A percentile compares a stretch with the other conserved stretches of the same genome.
Evolutionary conservation across 192 early-diverging fungal genomes (phyloP).

Genomic region (Gorgonomyces haynaldii): DNA sequence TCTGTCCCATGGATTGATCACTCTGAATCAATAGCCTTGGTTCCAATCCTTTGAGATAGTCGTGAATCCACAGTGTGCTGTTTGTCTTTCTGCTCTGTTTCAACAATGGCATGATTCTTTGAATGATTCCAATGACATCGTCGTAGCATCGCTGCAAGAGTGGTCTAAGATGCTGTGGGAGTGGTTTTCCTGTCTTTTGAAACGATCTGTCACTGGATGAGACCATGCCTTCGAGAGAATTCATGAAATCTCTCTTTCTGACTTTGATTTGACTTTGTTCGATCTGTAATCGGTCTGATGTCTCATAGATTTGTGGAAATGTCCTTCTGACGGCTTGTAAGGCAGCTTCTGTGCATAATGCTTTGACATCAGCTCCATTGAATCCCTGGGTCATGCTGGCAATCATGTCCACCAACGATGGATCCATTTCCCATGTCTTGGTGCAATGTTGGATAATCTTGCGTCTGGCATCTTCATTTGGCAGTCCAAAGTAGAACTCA

Average conservation of each 20-base stretch:
- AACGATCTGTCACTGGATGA: not conserved
- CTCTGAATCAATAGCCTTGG: constrained; percentile 55
- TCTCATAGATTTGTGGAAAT: constrained; percentile 60
- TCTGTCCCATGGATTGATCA: constrained; percentile 46
- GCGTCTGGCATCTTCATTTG: constrained; percentile 38
- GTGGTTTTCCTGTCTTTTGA: not conserved
- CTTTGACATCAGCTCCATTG: constrained; percentile 57
- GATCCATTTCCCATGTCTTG: constrained; percentile 36
- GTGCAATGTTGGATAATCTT: constrained; percentile 58
- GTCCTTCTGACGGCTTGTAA: constrained; percentile 52
- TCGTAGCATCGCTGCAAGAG: not conserved
- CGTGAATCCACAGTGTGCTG: not conserved
- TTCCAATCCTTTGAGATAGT: constrained; percentile 24
- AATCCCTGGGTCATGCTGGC: constrained; percentile 49
- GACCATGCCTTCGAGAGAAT: not conserved
- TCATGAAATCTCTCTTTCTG: constrained; percentile 40
- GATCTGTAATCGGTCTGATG: constrained; percentile 37
- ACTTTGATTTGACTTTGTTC: constrained; percentile 38
- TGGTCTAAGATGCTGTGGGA: constrained; percentile 2
- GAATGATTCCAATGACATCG: constrained; percentile 12
- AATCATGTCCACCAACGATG: constrained; percentile 31
- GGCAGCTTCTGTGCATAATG: constrained; percentile 61
- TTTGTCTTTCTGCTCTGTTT: constrained; percentile 9
- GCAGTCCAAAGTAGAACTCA: constrained; percentile 58
- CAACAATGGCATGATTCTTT: constrained; percentile 20